Conservation (phyloP, 257 asterid genomes). For the Nicotiana otophora region DNA sequence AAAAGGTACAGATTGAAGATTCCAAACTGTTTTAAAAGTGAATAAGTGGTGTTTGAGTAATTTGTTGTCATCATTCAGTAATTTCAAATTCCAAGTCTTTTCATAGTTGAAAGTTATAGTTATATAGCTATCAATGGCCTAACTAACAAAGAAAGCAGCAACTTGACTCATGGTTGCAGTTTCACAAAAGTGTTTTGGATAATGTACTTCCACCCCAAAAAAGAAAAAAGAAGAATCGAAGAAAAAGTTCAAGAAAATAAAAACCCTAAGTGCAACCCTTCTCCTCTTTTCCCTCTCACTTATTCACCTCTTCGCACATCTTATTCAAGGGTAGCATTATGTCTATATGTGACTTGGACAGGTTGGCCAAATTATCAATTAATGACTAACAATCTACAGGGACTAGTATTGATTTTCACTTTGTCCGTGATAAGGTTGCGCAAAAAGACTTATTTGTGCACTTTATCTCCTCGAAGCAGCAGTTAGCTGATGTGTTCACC, state of each 20-base stretch:
- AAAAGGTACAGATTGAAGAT: no score
- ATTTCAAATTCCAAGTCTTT: not conserved
- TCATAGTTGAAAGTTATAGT: not conserved
- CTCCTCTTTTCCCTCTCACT: not conserved
- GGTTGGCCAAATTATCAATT: not conserved
- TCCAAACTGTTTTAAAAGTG: no score
- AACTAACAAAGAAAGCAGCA: conserved; percentile 1
- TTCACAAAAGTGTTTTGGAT: not conserved
- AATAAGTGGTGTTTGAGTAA: no score
- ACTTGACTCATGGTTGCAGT: not conserved
- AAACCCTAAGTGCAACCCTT: not conserved
- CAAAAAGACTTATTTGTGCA: no score
- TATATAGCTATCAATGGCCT: conserved; percentile 5
- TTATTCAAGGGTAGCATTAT: not conserved
- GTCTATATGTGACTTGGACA: not conserved
- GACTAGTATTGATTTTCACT: not conserved
- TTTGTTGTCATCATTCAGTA: no score
- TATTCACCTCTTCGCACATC: no score
- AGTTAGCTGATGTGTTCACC: no score
- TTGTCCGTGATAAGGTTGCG: no score
- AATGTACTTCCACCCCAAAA: not conserved
- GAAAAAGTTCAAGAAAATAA: not conserved
- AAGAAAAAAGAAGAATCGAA: not conserved
- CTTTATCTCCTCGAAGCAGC: no score
- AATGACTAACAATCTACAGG: not conserved